A percentile compares a stretch with the other conserved stretches of the same genome.
These are phyloP conservation scores for Musa schizocarpa DNA, from an alignment of 176 grass and related monocot species.

Conservation along the genomic window DNA sequence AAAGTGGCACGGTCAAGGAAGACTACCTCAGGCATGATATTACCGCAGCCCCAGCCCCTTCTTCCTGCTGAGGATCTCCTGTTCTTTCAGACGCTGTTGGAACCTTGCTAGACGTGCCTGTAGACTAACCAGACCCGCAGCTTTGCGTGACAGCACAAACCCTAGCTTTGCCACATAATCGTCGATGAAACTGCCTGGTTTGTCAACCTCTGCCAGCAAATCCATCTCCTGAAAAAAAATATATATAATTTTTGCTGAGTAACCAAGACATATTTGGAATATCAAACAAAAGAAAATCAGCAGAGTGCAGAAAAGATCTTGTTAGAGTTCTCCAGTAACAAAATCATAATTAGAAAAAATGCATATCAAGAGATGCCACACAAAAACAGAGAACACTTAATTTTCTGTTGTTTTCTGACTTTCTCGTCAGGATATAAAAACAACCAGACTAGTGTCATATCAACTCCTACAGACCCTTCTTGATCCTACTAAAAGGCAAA, in stretches of 20 bases:
- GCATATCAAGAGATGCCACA: too few relatives aligned
- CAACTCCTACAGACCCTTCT: not conserved
- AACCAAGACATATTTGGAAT: not conserved
- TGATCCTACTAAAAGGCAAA: not conserved
- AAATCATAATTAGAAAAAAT: too few relatives aligned
- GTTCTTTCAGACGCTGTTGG: conserved; percentile 29
- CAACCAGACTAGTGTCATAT: too few relatives aligned
- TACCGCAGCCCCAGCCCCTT: not conserved
- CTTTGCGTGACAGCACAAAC: conserved; percentile 34
- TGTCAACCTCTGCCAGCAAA: conserved; percentile 31
- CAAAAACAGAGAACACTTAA: too few relatives aligned
- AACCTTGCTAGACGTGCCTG: conserved; percentile 27
- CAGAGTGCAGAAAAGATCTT: not conserved
- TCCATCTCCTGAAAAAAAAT: conserved; percentile 32
- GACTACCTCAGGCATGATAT: not conserved
- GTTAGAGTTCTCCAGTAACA: not conserved
- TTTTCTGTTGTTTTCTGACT: too few relatives aligned
- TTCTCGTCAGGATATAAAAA: too few relatives aligned
- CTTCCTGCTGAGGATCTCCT: conserved; percentile 22
- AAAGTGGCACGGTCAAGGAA: too few relatives aligned
- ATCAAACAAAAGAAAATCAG: not conserved
- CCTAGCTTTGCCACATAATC: conserved; percentile 24
- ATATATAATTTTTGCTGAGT: not conserved
- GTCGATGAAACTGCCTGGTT: conserved; percentile 27
- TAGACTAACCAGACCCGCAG: conserved; percentile 29